A percentile compares a stretch with the other conserved stretches of the same genome.
phyloP scores from a whole-genome alignment of 257 asterid species.

The Salvia miltiorrhiza region DNA sequence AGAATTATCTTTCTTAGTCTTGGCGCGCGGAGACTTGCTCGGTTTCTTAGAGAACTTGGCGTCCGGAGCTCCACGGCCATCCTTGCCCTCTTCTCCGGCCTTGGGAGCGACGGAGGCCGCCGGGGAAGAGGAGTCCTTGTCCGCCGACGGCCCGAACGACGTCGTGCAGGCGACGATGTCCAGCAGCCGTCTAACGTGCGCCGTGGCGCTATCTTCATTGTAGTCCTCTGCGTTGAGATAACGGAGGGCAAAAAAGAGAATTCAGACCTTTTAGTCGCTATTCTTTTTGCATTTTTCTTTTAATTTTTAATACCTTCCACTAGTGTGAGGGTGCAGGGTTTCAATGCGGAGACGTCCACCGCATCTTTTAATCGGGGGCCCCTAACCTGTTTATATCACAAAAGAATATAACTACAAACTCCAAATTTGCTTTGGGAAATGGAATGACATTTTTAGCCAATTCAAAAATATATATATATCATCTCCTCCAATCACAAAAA shows the following conservation, averaged over 20 bases:
- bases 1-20: slow-evolving; percentile 35
- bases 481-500: no score
- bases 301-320: slow-evolving; percentile 72
- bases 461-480: no score
- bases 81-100: slow-evolving; percentile 39
- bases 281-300: background rate
- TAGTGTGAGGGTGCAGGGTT: slow-evolving; percentile 78
- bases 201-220: slow-evolving; percentile 75
- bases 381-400: slow-evolving; percentile 45
- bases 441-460: background rate
- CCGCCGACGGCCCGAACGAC: slow-evolving; percentile 78
- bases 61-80: slow-evolving; percentile 46
- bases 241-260: slow-evolving; percentile 31
- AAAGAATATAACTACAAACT: background rate
- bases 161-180: slow-evolving; percentile 86
- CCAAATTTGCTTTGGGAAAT: slow-evolving; percentile 22
- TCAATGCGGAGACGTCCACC: slow-evolving; percentile 92
- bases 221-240: slow-evolving; percentile 66
- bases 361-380: slow-evolving; percentile 87
- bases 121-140: slow-evolving; percentile 29
- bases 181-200: slow-evolving; percentile 80
- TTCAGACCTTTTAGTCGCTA: background rate
- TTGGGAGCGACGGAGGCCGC: slow-evolving; percentile 23
- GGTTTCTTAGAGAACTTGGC: slow-evolving; percentile 53
- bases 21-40: slow-evolving; percentile 47